Evolutionary conservation across 768 basidiomycete species (phyloP).

Genomic region (Tephrocybe sp.): DNA sequence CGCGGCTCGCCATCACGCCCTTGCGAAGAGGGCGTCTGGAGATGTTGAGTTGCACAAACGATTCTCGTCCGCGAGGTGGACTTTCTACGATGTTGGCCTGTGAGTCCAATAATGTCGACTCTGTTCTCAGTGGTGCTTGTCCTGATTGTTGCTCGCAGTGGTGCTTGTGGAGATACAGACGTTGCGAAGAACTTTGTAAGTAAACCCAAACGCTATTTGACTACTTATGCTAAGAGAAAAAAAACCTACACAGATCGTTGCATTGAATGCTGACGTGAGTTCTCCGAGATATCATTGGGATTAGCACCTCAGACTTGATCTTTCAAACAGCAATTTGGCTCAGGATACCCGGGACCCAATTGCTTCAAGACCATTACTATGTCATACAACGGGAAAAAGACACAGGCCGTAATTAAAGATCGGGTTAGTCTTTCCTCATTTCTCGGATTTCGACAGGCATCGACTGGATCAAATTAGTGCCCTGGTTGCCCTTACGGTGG

Average conservation of each 20-base stretch:
- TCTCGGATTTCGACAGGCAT: background rate
- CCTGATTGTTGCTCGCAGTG: constrained; percentile 41
- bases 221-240: background rate
- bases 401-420: constrained; percentile 35
- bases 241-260: constrained; percentile 44
- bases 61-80: constrained; percentile 40
- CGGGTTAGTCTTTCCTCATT: background rate
- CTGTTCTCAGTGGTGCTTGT: constrained; percentile 51
- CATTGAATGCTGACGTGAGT: constrained; percentile 43
- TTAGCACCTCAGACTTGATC: background rate
- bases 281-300: too few species aligned
- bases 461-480: constrained; percentile 41
- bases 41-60: constrained; percentile 42
- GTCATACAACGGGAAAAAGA: constrained; percentile 57
- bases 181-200: constrained; percentile 43
- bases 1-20: constrained; percentile 44
- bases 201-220: constrained; percentile 1
- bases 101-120: constrained; percentile 21
- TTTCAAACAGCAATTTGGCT: constrained; percentile 47
- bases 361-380: constrained; percentile 67
- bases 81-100: constrained; percentile 59
- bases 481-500: constrained; percentile 58
- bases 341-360: constrained; percentile 60
- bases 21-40: constrained; percentile 47
- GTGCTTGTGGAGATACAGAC: constrained; percentile 53